Evolutionary conservation across 2,329 filamentous ascomycete species (phyloP).

Genomic region (Geosmithia flava): DNA sequence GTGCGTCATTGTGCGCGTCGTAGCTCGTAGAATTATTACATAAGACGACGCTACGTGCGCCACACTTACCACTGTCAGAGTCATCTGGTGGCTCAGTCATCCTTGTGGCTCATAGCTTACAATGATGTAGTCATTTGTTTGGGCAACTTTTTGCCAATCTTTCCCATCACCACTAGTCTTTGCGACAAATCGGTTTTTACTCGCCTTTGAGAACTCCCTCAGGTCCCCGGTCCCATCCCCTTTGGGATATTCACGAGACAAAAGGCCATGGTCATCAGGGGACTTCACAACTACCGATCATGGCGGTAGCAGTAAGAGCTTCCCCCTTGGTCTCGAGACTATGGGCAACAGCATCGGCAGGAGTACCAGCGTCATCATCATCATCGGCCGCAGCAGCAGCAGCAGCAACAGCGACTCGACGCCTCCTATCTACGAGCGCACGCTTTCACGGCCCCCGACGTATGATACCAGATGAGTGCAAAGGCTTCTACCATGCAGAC

Average conservation of each 20-base stretch:
- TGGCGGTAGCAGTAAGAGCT: not conserved
- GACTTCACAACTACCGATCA: not conserved
- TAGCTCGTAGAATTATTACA: not conserved
- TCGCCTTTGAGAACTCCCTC: too few relatives aligned
- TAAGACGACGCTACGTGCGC: not conserved
- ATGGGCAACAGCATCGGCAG: not conserved
- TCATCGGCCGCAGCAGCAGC: too few relatives aligned
- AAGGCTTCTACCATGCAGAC: not conserved
- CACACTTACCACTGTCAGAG: not conserved
- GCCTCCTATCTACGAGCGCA: not conserved
- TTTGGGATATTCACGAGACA: not conserved
- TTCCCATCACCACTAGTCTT: too few relatives aligned
- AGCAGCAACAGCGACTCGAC: not conserved
- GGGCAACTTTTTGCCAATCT: too few relatives aligned
- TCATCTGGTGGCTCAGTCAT: not conserved
- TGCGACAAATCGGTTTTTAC: too few relatives aligned
- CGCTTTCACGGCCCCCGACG: not conserved
- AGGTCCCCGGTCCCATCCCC: too few relatives aligned
- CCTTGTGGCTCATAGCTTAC: not conserved
- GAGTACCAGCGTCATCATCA: not conserved
- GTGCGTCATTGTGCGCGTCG: not conserved
- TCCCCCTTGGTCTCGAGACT: not conserved
- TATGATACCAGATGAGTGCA: constrained; percentile 1
- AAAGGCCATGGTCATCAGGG: not conserved
- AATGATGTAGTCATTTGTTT: too few relatives aligned